Evolutionary conservation across 345 rosid species (phyloP).

Genomic region (Kandelia obovata): DNA sequence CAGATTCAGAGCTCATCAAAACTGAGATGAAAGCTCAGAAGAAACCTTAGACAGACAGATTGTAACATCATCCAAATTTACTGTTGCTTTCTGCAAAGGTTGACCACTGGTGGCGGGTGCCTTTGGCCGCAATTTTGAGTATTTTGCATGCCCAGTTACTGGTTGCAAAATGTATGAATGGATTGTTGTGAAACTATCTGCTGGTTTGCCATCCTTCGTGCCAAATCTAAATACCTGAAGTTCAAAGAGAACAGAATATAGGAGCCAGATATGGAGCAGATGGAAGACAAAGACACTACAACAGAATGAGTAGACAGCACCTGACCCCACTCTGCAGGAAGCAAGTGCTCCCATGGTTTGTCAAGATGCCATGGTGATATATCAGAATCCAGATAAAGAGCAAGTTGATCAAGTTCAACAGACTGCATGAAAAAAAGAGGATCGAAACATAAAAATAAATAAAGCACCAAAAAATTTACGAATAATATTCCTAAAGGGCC

Average conservation of each 20-base stretch:
- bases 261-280: constrained; percentile 4
- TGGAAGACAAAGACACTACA: constrained; percentile 11
- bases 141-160: constrained; percentile 85
- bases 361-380: constrained; percentile 76
- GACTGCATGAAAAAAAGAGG: constrained; percentile 41
- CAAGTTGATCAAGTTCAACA: constrained; percentile 87
- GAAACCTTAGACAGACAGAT: constrained; percentile 87
- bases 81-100: constrained; percentile 77
- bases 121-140: constrained; percentile 50
- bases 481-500: not conserved
- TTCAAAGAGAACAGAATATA: constrained; percentile 17
- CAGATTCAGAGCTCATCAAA: constrained; percentile 17
- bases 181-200: constrained; percentile 46
- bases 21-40: constrained; percentile 12
- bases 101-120: constrained; percentile 38
- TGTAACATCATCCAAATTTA: constrained; percentile 89
- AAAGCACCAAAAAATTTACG: not conserved
- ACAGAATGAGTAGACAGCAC: constrained; percentile 25
- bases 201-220: constrained; percentile 72
- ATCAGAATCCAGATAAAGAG: constrained; percentile 90
- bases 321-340: constrained; percentile 94
- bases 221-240: constrained; percentile 81
- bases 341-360: constrained; percentile 81
- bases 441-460: constrained; percentile 2
- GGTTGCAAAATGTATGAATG: constrained; percentile 91